Base-by-base conservation (phyloP, 345 rosid species). In the Bruguiera gymnorhiza region DNA sequence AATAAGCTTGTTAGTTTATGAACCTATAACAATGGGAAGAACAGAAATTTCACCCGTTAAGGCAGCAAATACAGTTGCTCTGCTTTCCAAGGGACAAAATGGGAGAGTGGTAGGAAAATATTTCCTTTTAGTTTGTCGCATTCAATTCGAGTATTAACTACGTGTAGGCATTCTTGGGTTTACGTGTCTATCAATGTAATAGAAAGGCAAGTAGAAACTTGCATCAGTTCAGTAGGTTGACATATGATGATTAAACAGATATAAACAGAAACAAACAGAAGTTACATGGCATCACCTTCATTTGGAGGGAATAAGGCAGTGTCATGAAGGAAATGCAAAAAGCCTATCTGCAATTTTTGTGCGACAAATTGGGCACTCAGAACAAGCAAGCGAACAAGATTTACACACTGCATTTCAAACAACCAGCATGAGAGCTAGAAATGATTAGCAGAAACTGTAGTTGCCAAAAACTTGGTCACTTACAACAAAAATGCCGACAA, bases 401-500 rank as follows among this genome's bases (percentile, higher is more conserved):
- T 89, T 90, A 86, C 99, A 92, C 83, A 95, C 99, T 95, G 96
- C 80, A 80, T 77, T 71, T 70, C 31, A 58, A 31, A 53, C 46
- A 70, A 6, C 19, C 30, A 15, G 0, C n/a, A 29, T 56, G 32
- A 62, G n/a, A 7, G 53, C 29, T 32, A 5, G 16, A 67, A 60
- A 65, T 56, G 43, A 26, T 6, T 19, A 16, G 13, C 54, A 48
- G 36, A 36, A 74, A 21, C 3, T 18, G 8, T 23, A 63, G 63
- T 8, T 68, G 51, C 15, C 37, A 50, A 61, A 60, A 59, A 60
- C 52, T 34, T 48, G 66, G 57, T 19, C 70, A 83, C 99, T 88
- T 83, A 95, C 98, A 78, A 78, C 98, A 92, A 88, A 95, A 95
- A 90, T 95, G 99, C 66, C 97, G 91, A 75, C 99, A 95, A 62